Evolutionary conservation across 371 early-diverging fungal genomes (phyloP), one percentile per base, ranked within the genome.

Genomic region (Lichtheimia corymbifera): DNA sequence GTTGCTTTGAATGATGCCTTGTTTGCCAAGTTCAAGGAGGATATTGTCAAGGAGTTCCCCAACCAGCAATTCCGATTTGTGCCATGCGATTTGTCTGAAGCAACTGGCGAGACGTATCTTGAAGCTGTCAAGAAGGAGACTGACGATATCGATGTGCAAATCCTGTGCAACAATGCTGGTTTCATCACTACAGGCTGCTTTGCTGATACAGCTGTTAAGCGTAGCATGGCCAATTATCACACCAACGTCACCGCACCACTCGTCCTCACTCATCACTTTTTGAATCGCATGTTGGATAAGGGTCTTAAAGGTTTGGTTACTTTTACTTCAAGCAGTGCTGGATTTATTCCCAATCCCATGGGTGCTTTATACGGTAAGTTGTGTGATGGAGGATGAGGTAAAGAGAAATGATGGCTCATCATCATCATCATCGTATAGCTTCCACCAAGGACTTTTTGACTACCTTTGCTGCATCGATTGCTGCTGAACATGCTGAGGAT

Each of bases 161-260:
- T 87, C 42, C 51, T 87, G 62, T 87, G 85, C 69, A 85, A 84
- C 72, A 87, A 87, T 66, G 87, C 87, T 53, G 87, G 87, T 40
- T 87, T 77, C 70, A 84, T 87, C 63, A 76, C 77, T 11, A 76
- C 83, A 11, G 86, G 86, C 24, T 70, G 82, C 49, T 85, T 81
- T 65, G 71, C 81, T 43, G 74, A 77, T 63, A 66, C 73, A 9
- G 55, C 79, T 41, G 47, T 76, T 20, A 66, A 67, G 27, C 70
- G 77, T 28, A 66, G 73, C 56, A 72, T 80, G 70, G 76, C 82
- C 50, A 84, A 85, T 51, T 80, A 74, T 58, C 79, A 85, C 65
- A 74, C 75, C 61, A 85, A 85, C 59, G 83, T 82, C 28, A 85
- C 83, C 4, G 69, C 83, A 53, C 40, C 72, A 3, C 58, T 80